Evolutionary conservation across 2,329 filamentous ascomycete genomes (phyloP).

Genomic region (Catunica adiposa): DNA sequence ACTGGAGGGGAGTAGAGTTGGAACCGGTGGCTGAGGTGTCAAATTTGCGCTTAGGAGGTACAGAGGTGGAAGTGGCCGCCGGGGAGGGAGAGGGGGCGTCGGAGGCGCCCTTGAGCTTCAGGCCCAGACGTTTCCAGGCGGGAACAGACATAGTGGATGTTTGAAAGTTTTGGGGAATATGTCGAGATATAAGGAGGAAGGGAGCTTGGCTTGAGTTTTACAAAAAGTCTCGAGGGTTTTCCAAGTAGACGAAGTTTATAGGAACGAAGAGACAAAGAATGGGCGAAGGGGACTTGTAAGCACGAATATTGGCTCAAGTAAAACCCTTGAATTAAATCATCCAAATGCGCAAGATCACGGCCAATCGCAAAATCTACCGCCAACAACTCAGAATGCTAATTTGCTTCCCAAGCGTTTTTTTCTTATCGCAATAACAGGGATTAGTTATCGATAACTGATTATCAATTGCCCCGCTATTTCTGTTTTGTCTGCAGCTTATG

Average conservation of each 20-base stretch:
- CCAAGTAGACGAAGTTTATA: too few relatives aligned
- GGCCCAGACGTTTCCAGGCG: constrained; percentile 46
- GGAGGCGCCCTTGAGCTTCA: constrained; percentile 37
- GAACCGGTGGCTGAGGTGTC: constrained; percentile 5
- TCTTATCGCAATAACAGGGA: constrained; percentile 4
- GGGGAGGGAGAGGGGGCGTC: constrained; percentile 20
- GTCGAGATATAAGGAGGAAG: neutral
- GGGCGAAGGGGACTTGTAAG: too few relatives aligned
- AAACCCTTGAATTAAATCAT: too few relatives aligned
- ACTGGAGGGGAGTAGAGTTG: constrained; percentile 8
- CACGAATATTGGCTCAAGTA: too few relatives aligned
- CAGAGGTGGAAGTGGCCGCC: neutral
- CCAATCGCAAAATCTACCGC: neutral
- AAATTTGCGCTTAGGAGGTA: constrained; percentile 25
- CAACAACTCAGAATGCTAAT: neutral
- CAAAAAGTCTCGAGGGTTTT: too few relatives aligned
- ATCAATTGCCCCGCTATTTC: constrained; percentile 2
- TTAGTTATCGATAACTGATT: neutral
- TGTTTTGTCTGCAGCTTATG: neutral
- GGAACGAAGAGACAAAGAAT: too few relatives aligned
- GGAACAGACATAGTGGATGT: constrained; percentile 29
- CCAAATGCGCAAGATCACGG: too few relatives aligned
- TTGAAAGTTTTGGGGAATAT: neutral
- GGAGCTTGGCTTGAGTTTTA: too few relatives aligned
- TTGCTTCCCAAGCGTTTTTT: neutral